Percentiles rank a stretch among this genome's conserved stretches.
phyloP scores from a whole-genome alignment of 495 filamentous ascomycete species.

The Penicillium chermesinum region DNA sequence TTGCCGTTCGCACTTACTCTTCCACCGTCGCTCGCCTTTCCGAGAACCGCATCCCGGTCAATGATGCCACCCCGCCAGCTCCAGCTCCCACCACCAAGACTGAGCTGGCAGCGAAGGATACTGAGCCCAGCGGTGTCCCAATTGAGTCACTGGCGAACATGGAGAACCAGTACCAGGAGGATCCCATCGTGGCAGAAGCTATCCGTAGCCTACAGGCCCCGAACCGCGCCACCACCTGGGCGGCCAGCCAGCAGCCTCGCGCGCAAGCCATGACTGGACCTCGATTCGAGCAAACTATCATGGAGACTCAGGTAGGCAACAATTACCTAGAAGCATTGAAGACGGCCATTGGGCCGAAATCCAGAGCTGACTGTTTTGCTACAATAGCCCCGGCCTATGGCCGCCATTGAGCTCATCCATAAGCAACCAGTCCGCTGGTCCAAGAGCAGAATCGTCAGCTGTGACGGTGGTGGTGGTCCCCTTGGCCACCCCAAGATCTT shows the following conservation, averaged over 20 bases:
- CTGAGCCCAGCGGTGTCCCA: slow-evolving; percentile 55
- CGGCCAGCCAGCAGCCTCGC: slow-evolving; percentile 73
- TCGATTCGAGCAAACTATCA: slow-evolving; percentile 93
- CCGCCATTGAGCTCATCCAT: slow-evolving; percentile 94
- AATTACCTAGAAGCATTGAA: not conserved
- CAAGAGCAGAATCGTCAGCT: slow-evolving; percentile 72
- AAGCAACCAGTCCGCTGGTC: slow-evolving; percentile 91
- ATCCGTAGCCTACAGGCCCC: slow-evolving; percentile 71
- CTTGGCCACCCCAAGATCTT: slow-evolving; percentile 88
- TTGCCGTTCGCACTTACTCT: slow-evolving; percentile 40
- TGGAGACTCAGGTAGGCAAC: slow-evolving; percentile 76
- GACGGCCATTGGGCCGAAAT: too few relatives aligned
- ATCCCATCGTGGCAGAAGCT: slow-evolving; percentile 54
- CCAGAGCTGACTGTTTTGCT: too few relatives aligned
- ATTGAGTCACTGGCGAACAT: slow-evolving; percentile 40
- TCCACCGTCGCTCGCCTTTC: slow-evolving; percentile 43
- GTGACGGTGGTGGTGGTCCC: slow-evolving; percentile 91
- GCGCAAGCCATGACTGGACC: slow-evolving; percentile 83
- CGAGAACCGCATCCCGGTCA: slow-evolving; percentile 50
- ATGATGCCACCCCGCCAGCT: slow-evolving; percentile 47
- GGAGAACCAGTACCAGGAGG: slow-evolving; percentile 50
- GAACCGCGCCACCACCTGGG: slow-evolving; percentile 78
- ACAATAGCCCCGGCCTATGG: slow-evolving; percentile 78
- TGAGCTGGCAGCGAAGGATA: slow-evolving; percentile 59
- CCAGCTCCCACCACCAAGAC: slow-evolving; percentile 36